Conservation (phyloP, 371 early-diverging fungal species). For the Fennellomyces sp. region DNA sequence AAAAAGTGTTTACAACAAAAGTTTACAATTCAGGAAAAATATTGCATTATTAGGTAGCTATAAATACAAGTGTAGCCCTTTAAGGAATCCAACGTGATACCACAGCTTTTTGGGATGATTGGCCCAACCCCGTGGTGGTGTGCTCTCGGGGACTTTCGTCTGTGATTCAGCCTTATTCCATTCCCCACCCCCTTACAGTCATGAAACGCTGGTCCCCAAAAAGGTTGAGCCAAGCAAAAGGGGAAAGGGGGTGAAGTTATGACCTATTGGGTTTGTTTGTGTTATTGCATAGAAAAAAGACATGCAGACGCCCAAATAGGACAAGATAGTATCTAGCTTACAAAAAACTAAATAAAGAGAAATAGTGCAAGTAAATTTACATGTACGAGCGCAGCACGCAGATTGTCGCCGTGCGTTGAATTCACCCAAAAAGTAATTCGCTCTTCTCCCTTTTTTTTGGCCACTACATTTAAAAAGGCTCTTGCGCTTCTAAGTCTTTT, state of each 20-base stretch:
- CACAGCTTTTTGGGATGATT: background rate
- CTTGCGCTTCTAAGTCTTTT: constrained; percentile 6
- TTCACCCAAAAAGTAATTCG: background rate
- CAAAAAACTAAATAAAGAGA: no score
- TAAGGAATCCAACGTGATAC: constrained; percentile 3
- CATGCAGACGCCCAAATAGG: no score
- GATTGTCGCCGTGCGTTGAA: background rate
- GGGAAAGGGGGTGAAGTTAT: no score
- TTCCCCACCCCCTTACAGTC: no score
- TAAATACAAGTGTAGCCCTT: background rate
- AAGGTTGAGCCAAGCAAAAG: no score
- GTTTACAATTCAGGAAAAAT: background rate
- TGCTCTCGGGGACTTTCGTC: background rate
- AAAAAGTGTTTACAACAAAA: background rate
- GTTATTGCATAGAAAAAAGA: no score
- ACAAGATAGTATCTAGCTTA: no score
- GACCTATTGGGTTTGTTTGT: no score
- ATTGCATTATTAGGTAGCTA: background rate
- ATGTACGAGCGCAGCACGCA: background rate
- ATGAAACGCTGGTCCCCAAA: no score
- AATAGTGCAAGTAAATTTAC: constrained; percentile 1
- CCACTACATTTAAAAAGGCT: constrained; percentile 11
- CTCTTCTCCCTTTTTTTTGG: constrained; percentile 9
- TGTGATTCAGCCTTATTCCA: background rate
- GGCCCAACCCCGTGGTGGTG: background rate